Percentiles rank a stretch among this genome's conserved stretches.
These are phyloP conservation scores for Saturnispora saitoi DNA, from an alignment of 805 yeast genomes.

Conservation along the genomic window DNA sequence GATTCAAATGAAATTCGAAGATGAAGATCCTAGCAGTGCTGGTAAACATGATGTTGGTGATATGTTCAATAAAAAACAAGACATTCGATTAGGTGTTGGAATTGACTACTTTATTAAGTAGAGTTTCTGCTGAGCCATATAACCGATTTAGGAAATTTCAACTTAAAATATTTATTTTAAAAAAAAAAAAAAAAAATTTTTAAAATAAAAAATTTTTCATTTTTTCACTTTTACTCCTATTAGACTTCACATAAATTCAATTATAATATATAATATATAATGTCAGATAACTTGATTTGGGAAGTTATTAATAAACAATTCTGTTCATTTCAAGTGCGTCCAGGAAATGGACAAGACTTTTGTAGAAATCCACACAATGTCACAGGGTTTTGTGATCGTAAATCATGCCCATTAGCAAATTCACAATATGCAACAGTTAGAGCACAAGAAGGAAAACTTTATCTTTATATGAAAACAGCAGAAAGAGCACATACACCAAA, in stretches of 20 bases:
- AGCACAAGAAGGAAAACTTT: conserved; percentile 68
- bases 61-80: not conserved
- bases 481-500: conserved; percentile 96
- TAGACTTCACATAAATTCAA: too few relatives aligned
- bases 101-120: not conserved
- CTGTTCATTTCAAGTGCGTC: conserved; percentile 76
- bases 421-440: conserved; percentile 85
- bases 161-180: not conserved
- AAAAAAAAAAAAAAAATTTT: conserved; percentile 1
- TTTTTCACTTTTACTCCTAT: not conserved
- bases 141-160: not conserved
- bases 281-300: conserved; percentile 69
- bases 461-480: conserved; percentile 91
- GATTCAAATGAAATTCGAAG: conserved; percentile 51
- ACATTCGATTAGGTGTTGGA: not conserved
- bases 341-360: conserved; percentile 76
- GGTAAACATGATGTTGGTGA: conserved; percentile 9
- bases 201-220: not conserved
- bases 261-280: too few relatives aligned
- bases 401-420: conserved; percentile 94
- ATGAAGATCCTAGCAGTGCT: conserved; percentile 25
- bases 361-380: conserved; percentile 96
- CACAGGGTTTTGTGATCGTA: conserved; percentile 85
- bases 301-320: conserved; percentile 92
- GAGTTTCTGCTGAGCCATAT: not conserved